phyloP scores from a whole-genome alignment of 768 basidiomycete genomes.

The Mycena vitilis region DNA sequence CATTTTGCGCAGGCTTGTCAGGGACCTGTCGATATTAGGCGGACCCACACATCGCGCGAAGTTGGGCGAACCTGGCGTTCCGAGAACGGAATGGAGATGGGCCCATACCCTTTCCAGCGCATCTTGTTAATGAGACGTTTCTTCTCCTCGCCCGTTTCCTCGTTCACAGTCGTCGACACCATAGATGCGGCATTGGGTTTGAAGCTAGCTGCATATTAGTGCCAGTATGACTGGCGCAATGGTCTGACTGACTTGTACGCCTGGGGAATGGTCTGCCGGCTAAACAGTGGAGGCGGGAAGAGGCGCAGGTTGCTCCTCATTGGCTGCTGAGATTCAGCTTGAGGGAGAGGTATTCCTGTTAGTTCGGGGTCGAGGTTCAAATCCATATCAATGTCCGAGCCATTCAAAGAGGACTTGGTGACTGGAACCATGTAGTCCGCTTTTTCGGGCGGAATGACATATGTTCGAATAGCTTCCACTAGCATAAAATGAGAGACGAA shows the following conservation, averaged over 20 bases:
- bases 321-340: constrained; percentile 31
- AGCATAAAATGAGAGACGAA: constrained; percentile 12
- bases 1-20: constrained; percentile 68
- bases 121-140: constrained; percentile 86
- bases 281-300: constrained; percentile 92
- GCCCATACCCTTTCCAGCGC: constrained; percentile 89
- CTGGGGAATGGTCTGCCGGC: constrained; percentile 81
- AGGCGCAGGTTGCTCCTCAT: constrained; percentile 73
- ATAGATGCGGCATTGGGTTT: constrained; percentile 83
- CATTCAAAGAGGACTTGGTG: constrained; percentile 36
- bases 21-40: constrained; percentile 61
- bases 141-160: constrained; percentile 83
- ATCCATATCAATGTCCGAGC: constrained; percentile 45
- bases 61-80: constrained; percentile 61
- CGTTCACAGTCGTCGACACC: constrained; percentile 71
- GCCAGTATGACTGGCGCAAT: neutral
- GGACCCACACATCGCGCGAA: neutral
- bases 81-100: constrained; percentile 74
- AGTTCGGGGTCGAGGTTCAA: constrained; percentile 67
- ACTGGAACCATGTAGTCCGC: constrained; percentile 66
- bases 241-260: constrained; percentile 73
- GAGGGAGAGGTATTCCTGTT: constrained; percentile 37
- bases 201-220: constrained; percentile 60
- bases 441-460: constrained; percentile 73
- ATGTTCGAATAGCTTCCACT: constrained; percentile 84